Evolutionary conservation across 2,329 filamentous ascomycete species (phyloP).

Genomic region (Sporothrix dimorphospora): DNA sequence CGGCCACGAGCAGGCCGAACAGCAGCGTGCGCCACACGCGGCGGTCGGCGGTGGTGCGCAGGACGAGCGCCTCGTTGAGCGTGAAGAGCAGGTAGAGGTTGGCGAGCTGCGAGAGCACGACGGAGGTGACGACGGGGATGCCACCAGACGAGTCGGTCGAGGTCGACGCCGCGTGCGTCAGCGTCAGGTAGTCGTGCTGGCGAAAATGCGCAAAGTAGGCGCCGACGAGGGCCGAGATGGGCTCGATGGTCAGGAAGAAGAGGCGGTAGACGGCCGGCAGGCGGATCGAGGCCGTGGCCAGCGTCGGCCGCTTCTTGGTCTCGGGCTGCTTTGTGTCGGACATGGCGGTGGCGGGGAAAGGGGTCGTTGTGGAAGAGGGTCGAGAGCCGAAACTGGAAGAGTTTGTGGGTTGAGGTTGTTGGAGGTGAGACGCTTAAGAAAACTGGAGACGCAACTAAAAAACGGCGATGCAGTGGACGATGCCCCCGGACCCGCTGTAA

Average conservation of each 20-base stretch:
- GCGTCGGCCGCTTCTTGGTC: slow-evolving; percentile 13
- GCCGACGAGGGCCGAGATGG: slow-evolving; percentile 55
- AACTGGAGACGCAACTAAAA: slow-evolving; percentile 20
- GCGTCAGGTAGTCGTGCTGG: slow-evolving; percentile 61
- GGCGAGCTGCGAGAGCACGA: slow-evolving; percentile 73
- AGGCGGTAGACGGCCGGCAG: slow-evolving; percentile 61
- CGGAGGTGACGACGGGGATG: slow-evolving; percentile 63
- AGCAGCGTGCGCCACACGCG: slow-evolving; percentile 72
- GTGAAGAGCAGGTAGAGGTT: slow-evolving; percentile 79
- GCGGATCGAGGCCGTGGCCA: slow-evolving; percentile 1
- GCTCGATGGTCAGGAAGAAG: slow-evolving; percentile 77
- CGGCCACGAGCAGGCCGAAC: slow-evolving; percentile 70
- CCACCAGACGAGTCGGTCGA: slow-evolving; percentile 44
- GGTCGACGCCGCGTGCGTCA: slow-evolving; percentile 60
- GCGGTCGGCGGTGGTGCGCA: slow-evolving; percentile 69
- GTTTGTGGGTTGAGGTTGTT: neutral
- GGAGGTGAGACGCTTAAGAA: slow-evolving; percentile 1
- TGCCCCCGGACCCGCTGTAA: slow-evolving; percentile 1
- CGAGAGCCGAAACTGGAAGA: neutral
- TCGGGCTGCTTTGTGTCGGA: neutral
- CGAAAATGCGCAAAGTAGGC: slow-evolving; percentile 57
- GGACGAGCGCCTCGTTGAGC: slow-evolving; percentile 74
- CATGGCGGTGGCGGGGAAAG: neutral
- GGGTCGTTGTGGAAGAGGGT: neutral
- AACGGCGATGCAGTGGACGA: neutral